A percentile compares a stretch with the other conserved stretches of the same genome.
Evolutionary conservation across 305 asterid genomes (phyloP).

Genomic region (Petunia hybrid): DNA sequence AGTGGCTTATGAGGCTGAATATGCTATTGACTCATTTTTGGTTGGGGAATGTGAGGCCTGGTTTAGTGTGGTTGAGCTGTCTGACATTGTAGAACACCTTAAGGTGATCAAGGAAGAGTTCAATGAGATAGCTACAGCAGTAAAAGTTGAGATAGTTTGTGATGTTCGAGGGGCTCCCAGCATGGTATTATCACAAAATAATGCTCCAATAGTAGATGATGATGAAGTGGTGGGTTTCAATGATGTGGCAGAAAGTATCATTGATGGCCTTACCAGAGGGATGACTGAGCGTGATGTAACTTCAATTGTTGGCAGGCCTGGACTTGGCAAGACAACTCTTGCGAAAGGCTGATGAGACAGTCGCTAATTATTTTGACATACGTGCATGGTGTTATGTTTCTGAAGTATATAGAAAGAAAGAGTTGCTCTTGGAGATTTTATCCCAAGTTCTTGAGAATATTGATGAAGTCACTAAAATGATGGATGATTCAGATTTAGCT

Average conservation of each 20-base stretch:
- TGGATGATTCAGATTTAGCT: background rate
- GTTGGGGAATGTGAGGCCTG: constrained; percentile 34
- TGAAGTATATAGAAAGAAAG: constrained; percentile 19
- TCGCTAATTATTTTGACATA: background rate
- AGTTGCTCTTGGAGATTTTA: constrained; percentile 17
- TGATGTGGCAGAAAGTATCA: background rate
- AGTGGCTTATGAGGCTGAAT: constrained; percentile 26
- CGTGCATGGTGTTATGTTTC: constrained; percentile 19
- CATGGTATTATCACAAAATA: background rate
- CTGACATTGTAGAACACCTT: constrained; percentile 10
- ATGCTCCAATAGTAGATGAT: background rate
- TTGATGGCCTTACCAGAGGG: constrained; percentile 12
- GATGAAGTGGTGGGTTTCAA: constrained; percentile 35
- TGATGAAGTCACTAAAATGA: background rate
- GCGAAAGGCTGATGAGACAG: background rate
- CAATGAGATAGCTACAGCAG: background rate
- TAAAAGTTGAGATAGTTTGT: background rate
- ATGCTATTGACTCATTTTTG: constrained; percentile 30
- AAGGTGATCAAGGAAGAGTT: constrained; percentile 20
- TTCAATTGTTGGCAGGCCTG: constrained; percentile 33
- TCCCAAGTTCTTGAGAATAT: background rate
- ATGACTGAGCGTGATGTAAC: background rate
- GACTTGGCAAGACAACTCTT: constrained; percentile 28
- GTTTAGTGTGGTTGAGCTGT: constrained; percentile 34
- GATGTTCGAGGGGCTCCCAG: background rate